Conservation (phyloP, 495 filamentous ascomycete species). For the Neurospora intermedia region DNA sequence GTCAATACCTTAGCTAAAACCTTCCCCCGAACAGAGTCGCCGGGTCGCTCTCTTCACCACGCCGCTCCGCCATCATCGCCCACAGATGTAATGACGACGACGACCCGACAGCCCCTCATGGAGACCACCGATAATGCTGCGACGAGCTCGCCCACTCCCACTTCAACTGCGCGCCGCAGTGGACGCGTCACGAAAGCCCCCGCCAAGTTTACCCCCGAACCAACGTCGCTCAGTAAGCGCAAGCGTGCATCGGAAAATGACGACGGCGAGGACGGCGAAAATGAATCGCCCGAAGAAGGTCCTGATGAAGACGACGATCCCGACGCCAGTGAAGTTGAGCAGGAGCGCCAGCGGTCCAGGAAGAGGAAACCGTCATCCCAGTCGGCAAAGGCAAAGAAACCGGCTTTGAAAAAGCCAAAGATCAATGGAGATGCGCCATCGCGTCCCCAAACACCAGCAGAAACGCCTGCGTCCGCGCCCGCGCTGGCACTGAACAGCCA, state of each 20-base stretch:
- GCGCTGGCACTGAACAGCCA: conserved; percentile 20
- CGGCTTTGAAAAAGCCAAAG: conserved; percentile 64
- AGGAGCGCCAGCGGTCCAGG: conserved; percentile 21
- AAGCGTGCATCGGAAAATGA: conserved; percentile 43
- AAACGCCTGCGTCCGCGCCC: background rate
- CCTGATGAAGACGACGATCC: conserved; percentile 39
- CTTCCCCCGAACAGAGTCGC: conserved; percentile 3
- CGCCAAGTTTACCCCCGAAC: conserved; percentile 48
- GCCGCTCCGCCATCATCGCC: conserved; percentile 5
- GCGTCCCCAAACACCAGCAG: background rate
- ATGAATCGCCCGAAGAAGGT: conserved; percentile 45
- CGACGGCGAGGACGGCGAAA: conserved; percentile 40
- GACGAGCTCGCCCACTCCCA: conserved; percentile 39
- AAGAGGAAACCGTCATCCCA: conserved; percentile 28
- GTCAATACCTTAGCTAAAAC: conserved; percentile 19
- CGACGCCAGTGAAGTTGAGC: conserved; percentile 32
- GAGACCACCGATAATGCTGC: conserved; percentile 49
- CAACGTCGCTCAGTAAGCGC: conserved; percentile 36
- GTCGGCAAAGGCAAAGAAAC: conserved; percentile 39
- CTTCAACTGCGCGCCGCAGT: conserved; percentile 55
- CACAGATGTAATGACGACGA: conserved; percentile 23
- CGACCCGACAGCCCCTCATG: conserved; percentile 27
- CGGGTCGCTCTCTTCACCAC: conserved; percentile 3
- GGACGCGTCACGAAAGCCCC: conserved; percentile 71
- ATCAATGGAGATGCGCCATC: conserved; percentile 48